phyloP scores from a whole-genome alignment of 208 protist genomes.

The Wallacemonas sp. region DNA sequence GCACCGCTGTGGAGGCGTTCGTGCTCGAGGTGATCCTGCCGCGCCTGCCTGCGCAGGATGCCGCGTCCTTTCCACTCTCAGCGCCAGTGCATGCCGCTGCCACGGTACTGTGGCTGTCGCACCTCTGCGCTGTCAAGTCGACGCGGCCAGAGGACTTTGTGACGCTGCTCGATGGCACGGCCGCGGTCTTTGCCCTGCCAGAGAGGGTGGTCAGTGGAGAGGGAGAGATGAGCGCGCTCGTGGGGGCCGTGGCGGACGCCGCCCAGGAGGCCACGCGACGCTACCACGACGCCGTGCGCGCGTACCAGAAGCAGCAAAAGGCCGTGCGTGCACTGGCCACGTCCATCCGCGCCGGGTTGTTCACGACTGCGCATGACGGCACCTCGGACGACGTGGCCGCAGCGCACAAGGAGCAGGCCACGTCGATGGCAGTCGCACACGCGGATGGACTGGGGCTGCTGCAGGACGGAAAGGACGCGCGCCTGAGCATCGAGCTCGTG shows the following conservation, averaged over 20 bases:
- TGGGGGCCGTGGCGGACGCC: conserved; percentile 4
- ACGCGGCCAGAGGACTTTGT: conserved; percentile 53
- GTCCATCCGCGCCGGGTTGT: conserved; percentile 48
- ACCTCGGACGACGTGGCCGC: background rate
- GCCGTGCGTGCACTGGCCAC: conserved; percentile 34
- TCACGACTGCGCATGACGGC: conserved; percentile 5
- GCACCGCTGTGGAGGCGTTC: conserved; percentile 31
- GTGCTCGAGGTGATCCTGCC: conserved; percentile 40
- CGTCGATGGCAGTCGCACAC: no score
- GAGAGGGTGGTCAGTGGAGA: background rate
- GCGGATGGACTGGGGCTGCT: no score
- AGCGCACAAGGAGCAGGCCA: no score
- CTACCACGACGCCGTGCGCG: conserved; percentile 27
- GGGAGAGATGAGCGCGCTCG: conserved; percentile 17
- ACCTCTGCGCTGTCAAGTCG: conserved; percentile 57
- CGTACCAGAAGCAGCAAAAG: conserved; percentile 19
- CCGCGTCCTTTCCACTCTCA: background rate
- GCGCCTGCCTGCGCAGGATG: conserved; percentile 12
- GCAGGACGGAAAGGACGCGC: background rate
- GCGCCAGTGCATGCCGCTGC: conserved; percentile 28
- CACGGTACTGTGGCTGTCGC: conserved; percentile 43
- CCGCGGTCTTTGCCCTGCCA: background rate
- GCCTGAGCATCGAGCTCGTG: background rate
- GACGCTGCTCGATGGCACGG: conserved; percentile 15
- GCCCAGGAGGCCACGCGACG: conserved; percentile 20